These are phyloP conservation scores for Metarhizium brunneum DNA, from an alignment of 2,329 filamentous ascomycete genomes.

Conservation along the genomic window DNA sequence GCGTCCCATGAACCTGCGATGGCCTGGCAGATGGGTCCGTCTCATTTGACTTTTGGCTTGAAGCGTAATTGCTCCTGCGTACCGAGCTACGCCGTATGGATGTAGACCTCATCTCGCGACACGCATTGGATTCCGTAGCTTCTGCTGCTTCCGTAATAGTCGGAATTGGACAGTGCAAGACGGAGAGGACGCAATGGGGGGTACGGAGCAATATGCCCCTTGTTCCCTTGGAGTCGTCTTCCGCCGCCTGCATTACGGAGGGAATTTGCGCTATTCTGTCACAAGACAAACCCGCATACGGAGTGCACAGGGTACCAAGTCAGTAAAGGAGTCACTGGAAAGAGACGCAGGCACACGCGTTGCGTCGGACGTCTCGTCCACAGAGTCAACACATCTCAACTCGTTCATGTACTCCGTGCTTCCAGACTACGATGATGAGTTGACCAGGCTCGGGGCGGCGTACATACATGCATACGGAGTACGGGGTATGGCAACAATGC, in stretches of 20 bases:
- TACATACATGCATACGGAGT: not conserved
- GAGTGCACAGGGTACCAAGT: not conserved
- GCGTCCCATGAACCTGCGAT: not conserved
- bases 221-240: too few species aligned
- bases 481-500: not conserved
- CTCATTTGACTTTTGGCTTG: conserved; percentile 3
- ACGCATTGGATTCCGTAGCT: not conserved
- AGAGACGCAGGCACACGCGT: not conserved
- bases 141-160: not conserved
- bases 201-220: too few species aligned
- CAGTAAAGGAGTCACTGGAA: too few species aligned
- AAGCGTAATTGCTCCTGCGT: not conserved
- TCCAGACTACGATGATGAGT: too few species aligned
- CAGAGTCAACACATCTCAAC: too few species aligned
- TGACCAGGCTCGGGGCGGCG: too few species aligned
- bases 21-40: not conserved
- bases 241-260: too few species aligned
- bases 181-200: not conserved
- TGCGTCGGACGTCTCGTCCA: too few species aligned
- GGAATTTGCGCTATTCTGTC: not conserved
- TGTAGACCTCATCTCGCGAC: not conserved
- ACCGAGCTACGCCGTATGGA: not conserved
- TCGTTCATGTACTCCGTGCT: too few species aligned
- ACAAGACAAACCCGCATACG: not conserved
- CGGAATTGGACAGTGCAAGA: not conserved